A percentile compares a stretch with the other conserved stretches of the same genome.
Evolutionary conservation across 495 filamentous ascomycete species (phyloP).

Genomic region (Penicillium atrosanguineum): DNA sequence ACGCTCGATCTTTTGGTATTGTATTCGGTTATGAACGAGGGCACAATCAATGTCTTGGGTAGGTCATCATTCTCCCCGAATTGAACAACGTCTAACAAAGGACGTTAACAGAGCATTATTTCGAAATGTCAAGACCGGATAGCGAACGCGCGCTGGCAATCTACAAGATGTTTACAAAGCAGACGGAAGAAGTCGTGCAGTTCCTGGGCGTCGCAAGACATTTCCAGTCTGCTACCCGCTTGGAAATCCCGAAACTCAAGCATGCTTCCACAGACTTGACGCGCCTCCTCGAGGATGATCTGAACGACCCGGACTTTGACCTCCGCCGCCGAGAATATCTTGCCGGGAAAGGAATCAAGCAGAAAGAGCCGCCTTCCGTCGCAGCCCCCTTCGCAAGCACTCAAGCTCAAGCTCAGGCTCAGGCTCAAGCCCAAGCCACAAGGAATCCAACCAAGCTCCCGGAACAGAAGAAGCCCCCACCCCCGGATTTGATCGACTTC

Average conservation of each 20-base stretch:
- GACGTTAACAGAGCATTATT: conserved; percentile 75
- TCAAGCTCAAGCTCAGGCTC: conserved; percentile 29
- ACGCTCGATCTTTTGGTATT: conserved; percentile 87
- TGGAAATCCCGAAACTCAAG: conserved; percentile 96
- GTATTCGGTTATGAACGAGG: conserved; percentile 96
- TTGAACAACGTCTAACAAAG: conserved; percentile 14
- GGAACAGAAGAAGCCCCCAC: conserved; percentile 51
- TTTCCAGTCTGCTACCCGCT: conserved; percentile 84
- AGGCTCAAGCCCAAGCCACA: conserved; percentile 27
- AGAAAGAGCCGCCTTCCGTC: conserved; percentile 15
- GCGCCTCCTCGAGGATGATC: conserved; percentile 87
- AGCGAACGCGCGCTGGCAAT: conserved; percentile 89
- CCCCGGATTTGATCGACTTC: conserved; percentile 91
- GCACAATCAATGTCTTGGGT: conserved; percentile 96
- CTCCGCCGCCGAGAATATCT: conserved; percentile 89
- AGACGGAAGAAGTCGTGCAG: conserved; percentile 89
- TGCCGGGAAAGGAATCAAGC: conserved; percentile 69
- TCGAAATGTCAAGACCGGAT: conserved; percentile 95
- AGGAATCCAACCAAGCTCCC: conserved; percentile 15
- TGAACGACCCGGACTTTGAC: conserved; percentile 96
- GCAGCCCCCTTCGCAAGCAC: conserved; percentile 19
- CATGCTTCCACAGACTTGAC: conserved; percentile 91
- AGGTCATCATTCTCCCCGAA: conserved; percentile 23
- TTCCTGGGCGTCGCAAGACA: conserved; percentile 84
- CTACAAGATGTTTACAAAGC: conserved; percentile 88